Percentiles rank a stretch among this genome's conserved stretches.
Evolutionary conservation across 176 grass and related monocot species (phyloP).

Genomic region (Oryza australiensis): DNA sequence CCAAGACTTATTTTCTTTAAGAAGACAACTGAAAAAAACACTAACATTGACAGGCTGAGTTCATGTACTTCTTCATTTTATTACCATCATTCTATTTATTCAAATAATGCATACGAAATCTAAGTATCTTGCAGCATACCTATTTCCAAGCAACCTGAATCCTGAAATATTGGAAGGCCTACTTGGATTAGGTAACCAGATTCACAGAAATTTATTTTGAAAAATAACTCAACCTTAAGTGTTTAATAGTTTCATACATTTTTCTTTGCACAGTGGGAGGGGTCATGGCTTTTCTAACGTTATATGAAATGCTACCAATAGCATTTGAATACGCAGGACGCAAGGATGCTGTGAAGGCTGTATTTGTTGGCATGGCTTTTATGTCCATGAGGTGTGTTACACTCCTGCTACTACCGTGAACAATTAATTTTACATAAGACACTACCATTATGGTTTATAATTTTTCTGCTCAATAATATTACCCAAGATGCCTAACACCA

Average conservation of each 20-base stretch:
- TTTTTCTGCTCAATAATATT: neutral
- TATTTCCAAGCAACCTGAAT: conserved; percentile 85
- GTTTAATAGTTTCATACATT: conserved; percentile 12
- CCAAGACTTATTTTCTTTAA: neutral
- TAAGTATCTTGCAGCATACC: conserved; percentile 58
- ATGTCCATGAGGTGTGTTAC: conserved; percentile 87
- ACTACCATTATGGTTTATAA: neutral
- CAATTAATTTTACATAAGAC: conserved; percentile 2
- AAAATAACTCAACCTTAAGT: conserved; percentile 14
- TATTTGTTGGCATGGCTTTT: conserved; percentile 98
- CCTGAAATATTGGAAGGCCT: conserved; percentile 96
- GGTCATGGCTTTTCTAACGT: conserved; percentile 91
- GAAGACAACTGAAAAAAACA: neutral
- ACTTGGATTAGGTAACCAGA: conserved; percentile 88
- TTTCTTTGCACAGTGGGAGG: conserved; percentile 69
- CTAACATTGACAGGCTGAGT: conserved; percentile 3
- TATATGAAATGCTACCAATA: conserved; percentile 89
- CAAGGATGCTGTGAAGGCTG: conserved; percentile 90
- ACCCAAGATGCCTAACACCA: neutral
- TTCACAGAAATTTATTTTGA: neutral
- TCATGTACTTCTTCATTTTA: conserved; percentile 5
- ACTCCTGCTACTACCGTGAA: neutral
- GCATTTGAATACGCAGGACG: conserved; percentile 95
- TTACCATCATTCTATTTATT: neutral
- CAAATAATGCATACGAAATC: conserved; percentile 11